Conservation (phyloP, 192 early-diverging fungal genomes). For the Haplosporangium gracile region DNA sequence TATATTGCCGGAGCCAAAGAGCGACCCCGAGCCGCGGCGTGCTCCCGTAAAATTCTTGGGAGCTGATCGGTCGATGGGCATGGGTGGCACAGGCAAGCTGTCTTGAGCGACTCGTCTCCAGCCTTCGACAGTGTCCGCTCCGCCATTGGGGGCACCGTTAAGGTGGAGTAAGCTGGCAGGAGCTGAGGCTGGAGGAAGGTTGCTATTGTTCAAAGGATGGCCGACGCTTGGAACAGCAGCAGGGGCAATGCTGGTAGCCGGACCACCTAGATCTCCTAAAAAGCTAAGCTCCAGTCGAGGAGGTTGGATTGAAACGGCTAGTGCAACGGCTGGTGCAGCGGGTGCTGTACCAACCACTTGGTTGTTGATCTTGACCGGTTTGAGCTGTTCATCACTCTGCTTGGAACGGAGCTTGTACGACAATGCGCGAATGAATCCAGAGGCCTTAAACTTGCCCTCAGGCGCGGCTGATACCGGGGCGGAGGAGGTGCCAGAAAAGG, state of each 20-base stretch:
- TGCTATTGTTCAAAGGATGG: not conserved
- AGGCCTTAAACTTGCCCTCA: constrained; percentile 50
- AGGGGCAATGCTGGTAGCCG: not conserved
- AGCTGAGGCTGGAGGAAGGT: constrained; percentile 27
- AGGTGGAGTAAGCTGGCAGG: constrained; percentile 16
- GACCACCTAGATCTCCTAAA: constrained; percentile 19
- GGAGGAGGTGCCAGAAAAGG: constrained; percentile 11
- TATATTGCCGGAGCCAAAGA: constrained; percentile 40
- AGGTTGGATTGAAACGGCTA: constrained; percentile 44
- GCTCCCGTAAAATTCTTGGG: constrained; percentile 31
- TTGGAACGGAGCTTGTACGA: constrained; percentile 53
- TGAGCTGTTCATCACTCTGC: constrained; percentile 49
- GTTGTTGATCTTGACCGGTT: constrained; percentile 46
- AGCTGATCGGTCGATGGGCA: not conserved
- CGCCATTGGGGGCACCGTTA: constrained; percentile 8
- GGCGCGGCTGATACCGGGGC: not conserved
- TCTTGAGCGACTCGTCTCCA: constrained; percentile 37
- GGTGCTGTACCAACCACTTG: constrained; percentile 27
- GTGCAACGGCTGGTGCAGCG: constrained; percentile 10
- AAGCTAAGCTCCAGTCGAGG: constrained; percentile 54
- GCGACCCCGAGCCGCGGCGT: constrained; percentile 33
- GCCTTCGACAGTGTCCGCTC: constrained; percentile 20
- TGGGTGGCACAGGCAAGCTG: constrained; percentile 15
- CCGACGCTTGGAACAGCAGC: not conserved
- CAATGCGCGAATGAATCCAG: constrained; percentile 49